phyloP scores from a whole-genome alignment of 306 rosid species.

The Corylus heterophylla region DNA sequence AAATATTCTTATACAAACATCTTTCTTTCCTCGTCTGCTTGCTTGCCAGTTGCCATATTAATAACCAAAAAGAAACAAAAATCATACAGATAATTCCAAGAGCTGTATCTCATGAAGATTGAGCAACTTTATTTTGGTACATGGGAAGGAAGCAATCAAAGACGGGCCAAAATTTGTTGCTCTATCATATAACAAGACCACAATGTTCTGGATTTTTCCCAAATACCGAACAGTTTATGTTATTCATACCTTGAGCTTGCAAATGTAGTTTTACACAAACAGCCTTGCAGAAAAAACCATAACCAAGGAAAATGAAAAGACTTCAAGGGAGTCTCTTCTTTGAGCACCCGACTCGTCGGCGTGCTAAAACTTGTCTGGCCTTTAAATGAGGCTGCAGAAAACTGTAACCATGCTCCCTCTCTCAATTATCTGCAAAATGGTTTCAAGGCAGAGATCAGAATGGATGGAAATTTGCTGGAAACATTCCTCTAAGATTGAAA shows the following conservation, averaged over 20 bases:
- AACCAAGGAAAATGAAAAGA: slow-evolving; percentile 8
- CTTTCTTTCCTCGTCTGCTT: neutral
- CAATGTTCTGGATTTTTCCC: neutral
- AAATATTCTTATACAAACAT: neutral
- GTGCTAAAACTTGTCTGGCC: neutral
- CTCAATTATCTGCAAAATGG: slow-evolving; percentile 28
- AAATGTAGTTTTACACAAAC: slow-evolving; percentile 13
- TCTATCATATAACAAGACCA: slow-evolving; percentile 3
- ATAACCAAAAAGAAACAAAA: neutral
- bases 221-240: slow-evolving; percentile 8
- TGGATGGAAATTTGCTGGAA: slow-evolving; percentile 1
- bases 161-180: neutral
- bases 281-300: slow-evolving; percentile 18
- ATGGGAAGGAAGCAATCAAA: slow-evolving; percentile 3
- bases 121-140: slow-evolving; percentile 2
- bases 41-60: neutral
- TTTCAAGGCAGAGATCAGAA: slow-evolving; percentile 9
- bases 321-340: slow-evolving; percentile 11
- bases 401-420: slow-evolving; percentile 23
- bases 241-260: slow-evolving; percentile 17
- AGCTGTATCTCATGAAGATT: neutral
- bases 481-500: neutral
- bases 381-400: slow-evolving; percentile 1
- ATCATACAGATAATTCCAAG: neutral
- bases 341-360: neutral